Evolutionary conservation across 163 green algal species (phyloP).

Genomic region (Chloromonas sp.): DNA sequence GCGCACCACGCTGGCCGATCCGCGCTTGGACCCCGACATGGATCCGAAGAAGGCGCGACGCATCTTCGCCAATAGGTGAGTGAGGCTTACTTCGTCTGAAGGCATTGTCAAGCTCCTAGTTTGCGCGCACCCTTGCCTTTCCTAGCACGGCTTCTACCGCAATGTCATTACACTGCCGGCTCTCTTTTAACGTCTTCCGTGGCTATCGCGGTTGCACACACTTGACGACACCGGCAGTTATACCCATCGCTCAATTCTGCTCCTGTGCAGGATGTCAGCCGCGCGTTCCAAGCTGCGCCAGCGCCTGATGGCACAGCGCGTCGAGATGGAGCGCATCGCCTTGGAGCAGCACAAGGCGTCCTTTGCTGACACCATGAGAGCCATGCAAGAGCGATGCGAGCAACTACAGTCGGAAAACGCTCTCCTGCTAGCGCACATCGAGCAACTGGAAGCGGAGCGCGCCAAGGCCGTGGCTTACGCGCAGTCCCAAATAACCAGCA

Average conservation of each 20-base stretch:
- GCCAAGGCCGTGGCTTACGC: background rate
- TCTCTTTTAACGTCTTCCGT: too few species aligned
- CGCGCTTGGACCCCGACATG: slow-evolving; percentile 64
- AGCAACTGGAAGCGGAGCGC: background rate
- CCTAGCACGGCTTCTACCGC: too few species aligned
- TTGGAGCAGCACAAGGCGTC: background rate
- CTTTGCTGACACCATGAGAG: background rate
- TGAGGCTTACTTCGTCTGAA: too few species aligned
- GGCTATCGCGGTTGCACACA: too few species aligned
- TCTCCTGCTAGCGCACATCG: background rate
- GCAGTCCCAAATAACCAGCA: background rate
- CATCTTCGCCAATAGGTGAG: slow-evolving; percentile 68
- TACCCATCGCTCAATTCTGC: too few species aligned
- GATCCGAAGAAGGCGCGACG: slow-evolving; percentile 64
- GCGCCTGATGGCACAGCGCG: background rate
- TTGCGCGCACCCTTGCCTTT: too few species aligned
- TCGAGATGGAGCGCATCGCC: background rate
- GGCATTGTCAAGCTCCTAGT: too few species aligned
- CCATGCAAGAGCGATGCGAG: background rate
- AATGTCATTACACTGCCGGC: too few species aligned
- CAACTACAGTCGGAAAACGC: background rate
- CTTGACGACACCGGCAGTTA: too few species aligned
- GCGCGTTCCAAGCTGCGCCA: background rate
- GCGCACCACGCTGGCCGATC: slow-evolving; percentile 34
- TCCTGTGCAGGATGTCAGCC: background rate